These are phyloP conservation scores for Pyrenophora seminiperda DNA, from an alignment of 2,329 filamentous ascomycete species.

Conservation along the genomic window DNA sequence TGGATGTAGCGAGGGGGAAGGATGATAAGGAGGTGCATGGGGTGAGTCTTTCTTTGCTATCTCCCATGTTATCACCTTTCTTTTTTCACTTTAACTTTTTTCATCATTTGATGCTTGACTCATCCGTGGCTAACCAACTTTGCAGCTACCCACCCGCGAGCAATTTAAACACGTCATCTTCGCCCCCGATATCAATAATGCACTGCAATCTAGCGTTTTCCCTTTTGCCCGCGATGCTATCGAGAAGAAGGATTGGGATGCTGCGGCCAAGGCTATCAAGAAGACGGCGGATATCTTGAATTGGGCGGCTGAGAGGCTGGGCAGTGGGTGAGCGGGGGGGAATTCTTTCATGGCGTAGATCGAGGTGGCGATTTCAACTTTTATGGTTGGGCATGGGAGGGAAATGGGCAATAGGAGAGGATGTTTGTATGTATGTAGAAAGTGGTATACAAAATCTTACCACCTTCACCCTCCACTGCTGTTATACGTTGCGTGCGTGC, in stretches of 20 bases:
- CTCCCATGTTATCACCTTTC: too few relatives aligned
- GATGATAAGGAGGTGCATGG: constrained; percentile 55
- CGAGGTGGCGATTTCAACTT: too few relatives aligned
- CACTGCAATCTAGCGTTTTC: constrained; percentile 69
- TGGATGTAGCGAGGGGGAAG: constrained; percentile 71
- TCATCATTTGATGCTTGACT: neutral
- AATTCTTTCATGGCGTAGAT: too few relatives aligned
- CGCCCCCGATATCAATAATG: constrained; percentile 79
- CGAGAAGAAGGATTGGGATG: constrained; percentile 70
- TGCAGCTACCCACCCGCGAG: constrained; percentile 73
- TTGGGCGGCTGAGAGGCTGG: constrained; percentile 61
- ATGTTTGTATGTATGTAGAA: too few relatives aligned
- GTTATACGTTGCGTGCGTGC: too few relatives aligned
- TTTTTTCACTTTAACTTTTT: neutral
- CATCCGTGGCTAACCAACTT: neutral
- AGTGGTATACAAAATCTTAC: too few relatives aligned
- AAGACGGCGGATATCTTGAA: constrained; percentile 72
- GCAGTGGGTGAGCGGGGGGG: neutral
- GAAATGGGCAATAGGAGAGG: too few relatives aligned
- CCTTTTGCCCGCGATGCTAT: constrained; percentile 85
- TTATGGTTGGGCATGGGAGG: too few relatives aligned
- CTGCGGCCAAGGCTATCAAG: constrained; percentile 70
- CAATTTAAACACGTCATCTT: constrained; percentile 96
- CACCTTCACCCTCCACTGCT: too few relatives aligned
- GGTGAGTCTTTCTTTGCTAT: constrained; percentile 66